A percentile compares a stretch with the other conserved stretches of the same genome.
Conservation (phyloP, 257 asterid genomes). For the Osmanthus fragrans region DNA sequence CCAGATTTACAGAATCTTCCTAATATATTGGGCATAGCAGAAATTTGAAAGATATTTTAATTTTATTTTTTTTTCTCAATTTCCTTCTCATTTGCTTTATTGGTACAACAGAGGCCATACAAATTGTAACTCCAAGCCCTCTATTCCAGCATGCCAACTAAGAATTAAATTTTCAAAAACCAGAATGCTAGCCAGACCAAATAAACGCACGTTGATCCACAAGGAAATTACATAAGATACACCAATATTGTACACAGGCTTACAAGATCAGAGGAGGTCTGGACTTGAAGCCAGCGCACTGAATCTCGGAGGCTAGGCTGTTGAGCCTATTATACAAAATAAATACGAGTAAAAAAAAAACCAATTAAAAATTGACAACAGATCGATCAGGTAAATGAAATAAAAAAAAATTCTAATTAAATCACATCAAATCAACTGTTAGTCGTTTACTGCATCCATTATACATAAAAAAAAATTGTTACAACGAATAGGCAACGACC, state of each 20-base stretch:
- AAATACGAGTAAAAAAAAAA: not conserved
- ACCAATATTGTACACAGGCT: constrained; percentile 4
- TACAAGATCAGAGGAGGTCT: constrained; percentile 73
- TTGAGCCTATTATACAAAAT: constrained; percentile 45
- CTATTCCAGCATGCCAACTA: not conserved
- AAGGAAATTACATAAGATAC: not conserved
- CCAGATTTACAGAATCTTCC: not conserved
- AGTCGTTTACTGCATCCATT: not conserved
- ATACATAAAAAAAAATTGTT: not conserved
- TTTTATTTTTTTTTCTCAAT: not conserved
- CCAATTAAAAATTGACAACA: not conserved
- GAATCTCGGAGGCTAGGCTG: constrained; percentile 58
- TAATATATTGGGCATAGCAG: not conserved
- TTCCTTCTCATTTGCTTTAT: not conserved
- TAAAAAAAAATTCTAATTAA: not conserved
- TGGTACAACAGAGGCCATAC: not conserved
- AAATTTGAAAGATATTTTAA: not conserved
- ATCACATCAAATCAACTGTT: not conserved
- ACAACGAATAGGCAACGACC: not conserved
- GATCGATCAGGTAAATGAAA: not conserved
- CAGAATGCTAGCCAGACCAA: not conserved
- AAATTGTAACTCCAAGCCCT: not conserved
- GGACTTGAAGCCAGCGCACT: constrained; percentile 91
- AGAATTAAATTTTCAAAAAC: not conserved
- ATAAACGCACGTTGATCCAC: not conserved